These are phyloP conservation scores for Senna siamea DNA, from an alignment of 306 rosid genomes.

Conservation along the genomic window DNA sequence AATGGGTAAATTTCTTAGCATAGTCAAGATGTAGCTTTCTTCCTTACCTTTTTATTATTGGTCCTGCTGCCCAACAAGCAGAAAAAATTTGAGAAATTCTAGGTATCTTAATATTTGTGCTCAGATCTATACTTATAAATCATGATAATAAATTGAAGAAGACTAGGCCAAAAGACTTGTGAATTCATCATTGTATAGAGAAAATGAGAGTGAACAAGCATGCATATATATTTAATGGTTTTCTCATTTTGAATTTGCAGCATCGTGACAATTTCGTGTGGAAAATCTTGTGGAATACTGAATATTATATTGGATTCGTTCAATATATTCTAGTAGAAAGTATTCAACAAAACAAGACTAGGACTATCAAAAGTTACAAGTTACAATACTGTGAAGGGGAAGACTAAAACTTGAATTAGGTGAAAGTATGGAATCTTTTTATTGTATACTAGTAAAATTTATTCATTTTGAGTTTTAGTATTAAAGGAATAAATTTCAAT, in stretches of 20 bases:
- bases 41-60: no score
- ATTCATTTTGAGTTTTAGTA: no score
- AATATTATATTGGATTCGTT: not conserved
- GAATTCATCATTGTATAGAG: not conserved
- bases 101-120: no score
- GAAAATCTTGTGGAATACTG: not conserved
- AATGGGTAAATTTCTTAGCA: no score
- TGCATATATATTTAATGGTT: no score
- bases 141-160: not conserved
- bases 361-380: not conserved
- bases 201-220: not conserved
- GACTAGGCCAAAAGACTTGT: not conserved
- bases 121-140: no score
- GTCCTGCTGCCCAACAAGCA: no score
- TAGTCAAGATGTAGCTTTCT: no score
- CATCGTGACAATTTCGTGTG: not conserved
- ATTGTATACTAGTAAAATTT: no score
- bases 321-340: not conserved
- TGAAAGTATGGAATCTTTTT: not conserved
- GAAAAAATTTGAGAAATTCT: no score
- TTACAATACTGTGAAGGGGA: not conserved
- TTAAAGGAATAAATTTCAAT: no score
- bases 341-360: not conserved
- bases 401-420: not conserved
- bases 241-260: not conserved